A percentile compares a stretch with the other conserved stretches of the same genome.
phyloP scores from a whole-genome alignment of 2,329 filamentous ascomycete genomes.

The Dryadomyces quercivorus region DNA sequence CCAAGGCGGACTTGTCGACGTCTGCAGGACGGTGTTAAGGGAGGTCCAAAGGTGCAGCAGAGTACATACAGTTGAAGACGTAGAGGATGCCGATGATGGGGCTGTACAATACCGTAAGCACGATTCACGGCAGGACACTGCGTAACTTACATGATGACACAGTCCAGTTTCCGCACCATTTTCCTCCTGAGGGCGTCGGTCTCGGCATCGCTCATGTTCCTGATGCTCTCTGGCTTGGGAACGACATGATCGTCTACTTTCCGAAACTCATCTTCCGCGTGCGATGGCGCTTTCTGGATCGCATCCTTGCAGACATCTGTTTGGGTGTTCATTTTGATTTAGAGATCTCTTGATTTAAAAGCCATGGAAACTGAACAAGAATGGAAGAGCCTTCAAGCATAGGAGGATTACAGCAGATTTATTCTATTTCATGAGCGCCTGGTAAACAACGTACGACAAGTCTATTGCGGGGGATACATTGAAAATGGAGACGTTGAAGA shows the following conservation, averaged over 20 bases:
- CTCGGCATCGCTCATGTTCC: slow-evolving; percentile 4
- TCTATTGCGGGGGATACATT: not conserved
- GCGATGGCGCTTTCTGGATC: not conserved
- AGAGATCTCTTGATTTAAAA: too few relatives aligned
- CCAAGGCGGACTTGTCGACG: slow-evolving; percentile 8
- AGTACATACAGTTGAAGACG: slow-evolving; percentile 3
- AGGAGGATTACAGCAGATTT: too few relatives aligned
- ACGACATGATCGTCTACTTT: not conserved
- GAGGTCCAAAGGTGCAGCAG: not conserved
- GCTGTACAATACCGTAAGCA: too few relatives aligned
- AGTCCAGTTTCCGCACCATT: slow-evolving; percentile 8
- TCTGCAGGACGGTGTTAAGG: not conserved
- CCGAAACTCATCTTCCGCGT: not conserved
- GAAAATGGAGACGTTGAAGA: not conserved
- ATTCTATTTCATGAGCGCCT: not conserved
- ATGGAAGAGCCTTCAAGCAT: not conserved
- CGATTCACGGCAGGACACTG: too few relatives aligned
- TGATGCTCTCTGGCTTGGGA: slow-evolving; percentile 1
- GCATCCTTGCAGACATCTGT: not conserved
- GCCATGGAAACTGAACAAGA: not conserved
- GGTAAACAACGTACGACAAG: not conserved
- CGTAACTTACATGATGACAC: not conserved
- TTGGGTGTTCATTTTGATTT: not conserved
- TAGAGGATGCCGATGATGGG: slow-evolving; percentile 4
- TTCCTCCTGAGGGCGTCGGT: not conserved